Evolutionary conservation across 2,329 filamentous ascomycete species (phyloP), one percentile per base, ranked within the genome.

Genomic region (Cercospora berteroae): DNA sequence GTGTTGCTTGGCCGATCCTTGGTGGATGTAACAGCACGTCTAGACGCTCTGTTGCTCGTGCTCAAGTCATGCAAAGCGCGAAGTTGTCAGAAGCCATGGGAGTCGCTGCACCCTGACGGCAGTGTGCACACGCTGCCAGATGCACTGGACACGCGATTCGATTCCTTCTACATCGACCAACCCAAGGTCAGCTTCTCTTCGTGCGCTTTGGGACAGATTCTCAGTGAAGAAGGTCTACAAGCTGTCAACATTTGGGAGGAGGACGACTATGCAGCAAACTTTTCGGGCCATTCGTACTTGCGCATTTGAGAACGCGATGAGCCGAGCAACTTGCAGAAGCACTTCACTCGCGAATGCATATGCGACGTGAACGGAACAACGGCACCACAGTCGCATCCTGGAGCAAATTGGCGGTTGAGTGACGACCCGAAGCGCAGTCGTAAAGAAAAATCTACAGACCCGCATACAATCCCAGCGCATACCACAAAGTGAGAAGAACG

Each of bases 171-270:
- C 60, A 71, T 75, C 20, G 44, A 48, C 0, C 71, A 76, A 60
- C 73, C 79, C 1, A 82, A 81, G 56, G 84, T 90, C 0, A 74
- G 77, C 3, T 89, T 85, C 69, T 79, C 79, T 1, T 81, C 81
- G 12, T 89, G 88, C 72, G 83, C 85, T 71, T 65, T 80, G 23
- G 88, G 87, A 2, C 87, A 89, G 70, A 79, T 89, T 33, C 48
- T 85, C 0, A 81, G 81, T 33, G 83, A 84, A 2, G 87, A 89
- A 74, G 87, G 87, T 0, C 83, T 84, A 27, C 74, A 75, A 57
- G 61, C 70, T 57, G 70, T 69, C 4, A 70, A 67, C n/a, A 60
- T 60, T 4, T 74, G 73, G 71, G n/a, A 60, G n/a, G 67, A 63
- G 12, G 33, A 39, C 10, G 5, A 39, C 27, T n/a, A 59, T 16